Evolutionary conservation across 2,329 filamentous ascomycete species (phyloP), one percentile per base, ranked within the genome.

Genomic region (Neocatenulostroma microsporum): DNA sequence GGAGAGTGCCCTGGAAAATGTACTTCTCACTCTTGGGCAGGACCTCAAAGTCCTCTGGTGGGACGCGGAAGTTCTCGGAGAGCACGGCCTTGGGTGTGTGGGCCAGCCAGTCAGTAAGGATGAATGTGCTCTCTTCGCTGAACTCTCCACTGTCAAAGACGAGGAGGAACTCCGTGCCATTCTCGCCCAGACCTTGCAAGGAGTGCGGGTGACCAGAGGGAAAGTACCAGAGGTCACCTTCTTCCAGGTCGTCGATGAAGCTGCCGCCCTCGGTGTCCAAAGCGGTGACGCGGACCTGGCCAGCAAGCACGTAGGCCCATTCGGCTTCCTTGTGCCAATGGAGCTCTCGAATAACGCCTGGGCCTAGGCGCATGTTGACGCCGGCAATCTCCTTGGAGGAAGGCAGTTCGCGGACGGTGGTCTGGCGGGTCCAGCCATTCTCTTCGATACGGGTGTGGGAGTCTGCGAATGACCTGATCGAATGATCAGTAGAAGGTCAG

Each of bases 311-410:
- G 4, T 74, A 57, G 0, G 68, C 62, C 70, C 70, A 74, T 46
- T 74, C 62, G 31, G 60, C 66, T 25, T 44, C 65, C 24, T 67
- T 72, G 45, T 78, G 74, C 73, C 73, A 82, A 46, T 82, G 78
- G 15, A 81, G 59, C 52, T 81, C 26, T 76, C 78, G 69, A 42
- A 80, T 71, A 0, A 77, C 74, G 2, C 79, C 78, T 55, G 80
- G 81, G 39, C 68, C 72, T 36, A 83, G 60, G 57, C 83, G 79
- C 58, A 81, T 76, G 55, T 84, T 79, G 1, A 78, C 80, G 3
- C 70, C 78, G 1, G 80, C 66, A 47, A 84, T 80, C 45, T 82
- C 78, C 42, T 75, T 70, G 51, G 77, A 81, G 11, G 69, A 62
- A 0, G 80, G 79, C 5, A 83, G 57, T 52, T 83, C 80, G n/a